phyloP scores from a whole-genome alignment of 2,329 filamentous ascomycete genomes.

The Cytospora piceicola region DNA sequence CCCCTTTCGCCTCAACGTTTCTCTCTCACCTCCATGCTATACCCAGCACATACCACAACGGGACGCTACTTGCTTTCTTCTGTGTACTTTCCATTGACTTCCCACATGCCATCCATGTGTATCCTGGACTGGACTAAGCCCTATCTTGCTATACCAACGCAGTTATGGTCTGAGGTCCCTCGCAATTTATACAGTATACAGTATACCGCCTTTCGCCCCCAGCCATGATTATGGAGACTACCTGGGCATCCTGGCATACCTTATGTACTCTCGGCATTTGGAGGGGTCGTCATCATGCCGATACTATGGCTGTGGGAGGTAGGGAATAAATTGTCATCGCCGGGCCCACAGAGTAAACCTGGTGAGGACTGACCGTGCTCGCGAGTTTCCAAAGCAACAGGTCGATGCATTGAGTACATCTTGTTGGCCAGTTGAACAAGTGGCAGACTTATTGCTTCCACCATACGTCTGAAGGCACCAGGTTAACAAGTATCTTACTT shows the following conservation, averaged over 20 bases:
- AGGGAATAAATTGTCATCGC: constrained; percentile 15
- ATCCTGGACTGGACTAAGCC: not conserved
- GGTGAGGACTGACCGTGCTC: not conserved
- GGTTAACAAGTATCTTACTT: not conserved
- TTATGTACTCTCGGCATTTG: constrained; percentile 18
- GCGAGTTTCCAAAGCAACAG: not conserved
- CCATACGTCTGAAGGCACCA: not conserved
- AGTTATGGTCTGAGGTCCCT: not conserved
- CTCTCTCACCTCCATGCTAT: not conserved
- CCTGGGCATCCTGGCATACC: constrained; percentile 11
- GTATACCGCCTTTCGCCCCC: constrained; percentile 1
- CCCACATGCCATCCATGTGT: not conserved
- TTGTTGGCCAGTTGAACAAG: not conserved
- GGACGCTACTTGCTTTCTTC: not conserved
- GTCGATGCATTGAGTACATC: not conserved
- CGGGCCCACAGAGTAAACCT: constrained; percentile 17
- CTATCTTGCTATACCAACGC: not conserved
- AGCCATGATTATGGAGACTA: constrained; percentile 9
- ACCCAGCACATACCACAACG: not conserved
- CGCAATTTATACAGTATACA: not conserved
- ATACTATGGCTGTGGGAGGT: not conserved
- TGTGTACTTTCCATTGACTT: not conserved
- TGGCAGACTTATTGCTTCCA: not conserved
- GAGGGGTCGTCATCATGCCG: constrained; percentile 16
- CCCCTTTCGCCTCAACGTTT: not conserved